These are phyloP conservation scores for Ampelocalamus luodianensis DNA, from an alignment of 176 grass and related monocot genomes.

Conservation along the genomic window DNA sequence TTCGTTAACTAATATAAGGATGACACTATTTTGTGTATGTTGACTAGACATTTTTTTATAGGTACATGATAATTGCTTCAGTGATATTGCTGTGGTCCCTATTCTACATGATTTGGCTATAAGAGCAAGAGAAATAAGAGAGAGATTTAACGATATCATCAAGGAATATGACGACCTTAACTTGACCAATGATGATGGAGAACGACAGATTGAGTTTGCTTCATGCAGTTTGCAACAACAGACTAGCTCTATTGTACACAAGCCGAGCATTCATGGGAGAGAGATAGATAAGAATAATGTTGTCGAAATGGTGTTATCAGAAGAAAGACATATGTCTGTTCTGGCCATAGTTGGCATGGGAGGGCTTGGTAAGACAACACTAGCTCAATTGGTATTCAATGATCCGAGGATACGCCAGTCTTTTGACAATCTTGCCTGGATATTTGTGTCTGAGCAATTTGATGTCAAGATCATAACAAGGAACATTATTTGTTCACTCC, in stretches of 20 bases:
- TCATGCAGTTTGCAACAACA: neutral
- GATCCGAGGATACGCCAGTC: neutral
- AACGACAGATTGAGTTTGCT: neutral
- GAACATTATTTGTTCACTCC: neutral
- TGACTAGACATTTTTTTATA: neutral
- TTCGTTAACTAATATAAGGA: neutral
- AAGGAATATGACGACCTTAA: slow-evolving; percentile 22
- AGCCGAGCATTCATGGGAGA: neutral
- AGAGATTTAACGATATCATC: slow-evolving; percentile 39
- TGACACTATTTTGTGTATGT: neutral
- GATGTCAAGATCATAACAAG: slow-evolving; percentile 8
- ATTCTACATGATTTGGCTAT: slow-evolving; percentile 12
- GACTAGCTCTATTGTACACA: slow-evolving; percentile 33
- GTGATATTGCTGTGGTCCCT: neutral
- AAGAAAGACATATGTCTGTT: slow-evolving; percentile 9
- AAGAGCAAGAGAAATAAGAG: slow-evolving; percentile 12
- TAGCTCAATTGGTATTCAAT: slow-evolving; percentile 41
- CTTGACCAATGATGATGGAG: slow-evolving; percentile 13
- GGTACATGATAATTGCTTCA: slow-evolving; percentile 17
- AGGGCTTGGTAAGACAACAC: slow-evolving; percentile 41
- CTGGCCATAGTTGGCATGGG: slow-evolving; percentile 40
- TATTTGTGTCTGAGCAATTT: slow-evolving; percentile 20
- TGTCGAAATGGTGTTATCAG: neutral
- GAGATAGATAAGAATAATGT: neutral
- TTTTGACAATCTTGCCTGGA: slow-evolving; percentile 44